A percentile compares a stretch with the other conserved stretches of the same genome.
These are phyloP conservation scores for Leccinum barrowsii DNA, from an alignment of 768 basidiomycete species.

Conservation along the genomic window DNA sequence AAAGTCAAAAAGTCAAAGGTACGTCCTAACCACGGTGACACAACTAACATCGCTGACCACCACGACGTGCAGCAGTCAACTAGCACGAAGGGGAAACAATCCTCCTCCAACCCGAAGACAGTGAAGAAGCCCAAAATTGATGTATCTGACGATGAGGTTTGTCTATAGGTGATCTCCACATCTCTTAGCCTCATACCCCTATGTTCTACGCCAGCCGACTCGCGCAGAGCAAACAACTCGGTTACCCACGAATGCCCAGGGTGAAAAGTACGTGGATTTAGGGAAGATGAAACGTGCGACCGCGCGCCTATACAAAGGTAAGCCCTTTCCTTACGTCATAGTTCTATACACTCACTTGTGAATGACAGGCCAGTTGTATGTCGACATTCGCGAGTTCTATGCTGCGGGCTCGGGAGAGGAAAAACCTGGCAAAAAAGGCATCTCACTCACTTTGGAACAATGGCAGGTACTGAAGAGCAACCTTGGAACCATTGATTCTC, in stretches of 20 bases:
- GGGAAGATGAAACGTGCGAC: constrained; percentile 71
- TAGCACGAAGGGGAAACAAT: constrained; percentile 6
- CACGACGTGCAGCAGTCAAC: not conserved
- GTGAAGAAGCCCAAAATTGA: constrained; percentile 38
- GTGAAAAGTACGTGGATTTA: constrained; percentile 54
- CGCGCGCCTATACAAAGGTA: constrained; percentile 49
- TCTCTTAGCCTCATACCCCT: constrained; percentile 12
- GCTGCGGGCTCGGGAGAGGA: constrained; percentile 48
- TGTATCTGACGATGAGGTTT: constrained; percentile 3
- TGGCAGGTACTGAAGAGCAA: constrained; percentile 55
- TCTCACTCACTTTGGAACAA: constrained; percentile 64
- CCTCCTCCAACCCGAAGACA: constrained; percentile 17
- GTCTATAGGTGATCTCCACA: not conserved
- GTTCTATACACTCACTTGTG: constrained; percentile 26
- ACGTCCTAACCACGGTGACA: not conserved
- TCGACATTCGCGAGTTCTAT: constrained; percentile 80
- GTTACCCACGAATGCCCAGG: constrained; percentile 22
- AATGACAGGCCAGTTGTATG: constrained; percentile 41
- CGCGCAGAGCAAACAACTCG: constrained; percentile 2
- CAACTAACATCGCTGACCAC: not conserved
- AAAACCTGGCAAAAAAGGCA: constrained; percentile 82
- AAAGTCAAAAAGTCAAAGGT: constrained; percentile 15
- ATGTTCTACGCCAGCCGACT: constrained; percentile 12
- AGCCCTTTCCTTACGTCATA: constrained; percentile 1
- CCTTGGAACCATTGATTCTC: constrained; percentile 45